Base-by-base conservation (phyloP, 192 early-diverging fungal species). In the Gaertneriomyces semiglobifer region DNA sequence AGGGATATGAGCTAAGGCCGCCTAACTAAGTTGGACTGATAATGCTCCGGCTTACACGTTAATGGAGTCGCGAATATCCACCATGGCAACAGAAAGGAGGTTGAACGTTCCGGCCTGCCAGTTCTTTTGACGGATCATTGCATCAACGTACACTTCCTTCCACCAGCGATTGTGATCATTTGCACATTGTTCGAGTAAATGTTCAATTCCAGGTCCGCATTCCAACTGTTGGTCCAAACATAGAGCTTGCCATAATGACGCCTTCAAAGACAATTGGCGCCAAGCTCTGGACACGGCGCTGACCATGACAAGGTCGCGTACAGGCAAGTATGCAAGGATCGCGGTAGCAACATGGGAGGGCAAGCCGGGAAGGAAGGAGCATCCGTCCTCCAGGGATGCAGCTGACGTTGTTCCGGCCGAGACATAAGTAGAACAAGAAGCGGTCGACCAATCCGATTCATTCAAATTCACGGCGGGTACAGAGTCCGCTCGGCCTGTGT, bases 141-240 rank as follows among this genome's bases (percentile, higher is more conserved):
- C 38, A 53, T 65, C 51, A 38, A 56, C 16, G 48, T 69, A 74
- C 10, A 74, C 68, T 44, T 70, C 73, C 43, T 65, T 70, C 73
- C 73, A 74, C 48, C 47, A 63, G 1, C 16, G 20, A 4, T 38
- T 18, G 6, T 5, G 46, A 53, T 63, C 62, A 3, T 42, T 40
- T 41, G 18, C 62, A 33, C 62, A 63, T 39, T 39, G 4, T 39
- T 63, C 62, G 8, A 53, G 33, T 7, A 63, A 19, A 18, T 63
- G 51, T 18, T 63, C 62, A 6, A 18, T 39, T 11, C 62, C 62
- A 18, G 62, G 62, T 12, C 62, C 62, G 20, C 51, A 9, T 18
- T 39, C 48, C 4, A 63, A 0, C 7, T 42, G 50, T 12, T 50
- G 50, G 0, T 53, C 51, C 47, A 52, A 8, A 41, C 62, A 63